Percentiles rank a stretch among this genome's conserved stretches.
Conservation (phyloP, 192 early-diverging fungal genomes). For the Backusella macrospora region DNA sequence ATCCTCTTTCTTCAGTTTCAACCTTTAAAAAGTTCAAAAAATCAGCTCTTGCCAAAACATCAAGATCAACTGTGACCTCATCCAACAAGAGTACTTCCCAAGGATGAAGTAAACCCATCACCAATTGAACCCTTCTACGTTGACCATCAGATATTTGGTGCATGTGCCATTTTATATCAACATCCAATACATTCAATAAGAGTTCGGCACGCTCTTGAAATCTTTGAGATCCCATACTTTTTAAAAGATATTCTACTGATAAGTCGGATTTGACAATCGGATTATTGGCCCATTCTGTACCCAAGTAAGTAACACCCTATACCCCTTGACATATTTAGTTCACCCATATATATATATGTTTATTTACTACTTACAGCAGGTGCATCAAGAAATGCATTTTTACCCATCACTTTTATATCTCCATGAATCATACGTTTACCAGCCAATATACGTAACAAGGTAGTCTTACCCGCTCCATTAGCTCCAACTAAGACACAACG, state of each 20-base stretch:
- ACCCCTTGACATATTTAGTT: not conserved
- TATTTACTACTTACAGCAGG: slow-evolving; percentile 44
- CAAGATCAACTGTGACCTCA: slow-evolving; percentile 82
- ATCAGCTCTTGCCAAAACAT: slow-evolving; percentile 73
- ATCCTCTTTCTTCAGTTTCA: slow-evolving; percentile 63
- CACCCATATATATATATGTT: not conserved
- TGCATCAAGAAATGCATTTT: slow-evolving; percentile 66
- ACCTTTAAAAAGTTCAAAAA: slow-evolving; percentile 65
- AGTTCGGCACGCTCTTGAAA: slow-evolving; percentile 60
- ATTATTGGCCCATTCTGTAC: slow-evolving; percentile 82
- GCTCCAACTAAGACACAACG: slow-evolving; percentile 76
- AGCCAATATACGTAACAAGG: slow-evolving; percentile 67
- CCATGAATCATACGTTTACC: slow-evolving; percentile 67
- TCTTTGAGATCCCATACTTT: slow-evolving; percentile 62
- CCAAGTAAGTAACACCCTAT: slow-evolving; percentile 72
- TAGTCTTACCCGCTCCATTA: slow-evolving; percentile 75
- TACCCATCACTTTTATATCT: slow-evolving; percentile 60
- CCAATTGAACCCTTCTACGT: slow-evolving; percentile 69
- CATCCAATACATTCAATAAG: slow-evolving; percentile 73
- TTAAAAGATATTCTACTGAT: slow-evolving; percentile 63
- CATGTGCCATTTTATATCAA: slow-evolving; percentile 65
- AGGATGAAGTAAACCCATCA: slow-evolving; percentile 71
- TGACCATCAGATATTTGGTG: slow-evolving; percentile 72
- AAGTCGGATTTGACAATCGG: slow-evolving; percentile 72
- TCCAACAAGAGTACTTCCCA: slow-evolving; percentile 73